A percentile compares a stretch with the other conserved stretches of the same genome.
These are phyloP conservation scores for Ophiostoma quercus DNA, from an alignment of 2,329 filamentous ascomycete genomes.

Conservation along the genomic window DNA sequence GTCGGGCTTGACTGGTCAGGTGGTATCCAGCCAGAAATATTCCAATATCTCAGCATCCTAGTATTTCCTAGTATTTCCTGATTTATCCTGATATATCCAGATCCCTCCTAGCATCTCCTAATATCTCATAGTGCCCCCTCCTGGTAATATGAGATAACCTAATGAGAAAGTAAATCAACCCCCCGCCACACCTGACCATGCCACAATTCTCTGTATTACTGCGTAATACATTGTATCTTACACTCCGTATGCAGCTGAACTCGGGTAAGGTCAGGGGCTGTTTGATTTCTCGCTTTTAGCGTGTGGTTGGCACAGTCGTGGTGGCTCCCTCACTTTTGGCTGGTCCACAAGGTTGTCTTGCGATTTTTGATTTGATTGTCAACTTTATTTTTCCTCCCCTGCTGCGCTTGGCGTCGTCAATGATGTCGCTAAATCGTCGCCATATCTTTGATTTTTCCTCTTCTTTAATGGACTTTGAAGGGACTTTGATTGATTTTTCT, in stretches of 20 bases:
- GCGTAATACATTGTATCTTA: not conserved
- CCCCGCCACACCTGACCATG: constrained; percentile 11
- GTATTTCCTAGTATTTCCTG: not conserved
- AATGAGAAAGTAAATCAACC: not conserved
- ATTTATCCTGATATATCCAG: not conserved
- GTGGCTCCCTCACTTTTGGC: constrained; percentile 3
- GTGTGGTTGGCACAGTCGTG: constrained; percentile 8
- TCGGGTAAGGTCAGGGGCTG: constrained; percentile 21
- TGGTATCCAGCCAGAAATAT: not conserved
- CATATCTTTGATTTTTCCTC: not conserved
- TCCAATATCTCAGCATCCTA: no score
- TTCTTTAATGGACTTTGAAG: not conserved
- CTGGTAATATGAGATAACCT: not conserved
- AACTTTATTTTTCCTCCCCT: not conserved
- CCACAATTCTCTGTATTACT: not conserved
- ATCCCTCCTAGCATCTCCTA: not conserved
- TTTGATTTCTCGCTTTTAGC: constrained; percentile 19
- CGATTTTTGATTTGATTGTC: constrained; percentile 8
- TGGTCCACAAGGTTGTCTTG: constrained; percentile 10
- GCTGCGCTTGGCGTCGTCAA: constrained; percentile 7
- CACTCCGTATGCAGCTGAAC: constrained; percentile 17
- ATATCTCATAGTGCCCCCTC: not conserved
- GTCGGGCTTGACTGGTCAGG: not conserved
- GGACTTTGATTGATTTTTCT: constrained; percentile 9
- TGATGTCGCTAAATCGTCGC: not conserved